Evolutionary conservation across 768 basidiomycete species (phyloP), one percentile per base, ranked within the genome.

Genomic region (Tricholoma matsutake): DNA sequence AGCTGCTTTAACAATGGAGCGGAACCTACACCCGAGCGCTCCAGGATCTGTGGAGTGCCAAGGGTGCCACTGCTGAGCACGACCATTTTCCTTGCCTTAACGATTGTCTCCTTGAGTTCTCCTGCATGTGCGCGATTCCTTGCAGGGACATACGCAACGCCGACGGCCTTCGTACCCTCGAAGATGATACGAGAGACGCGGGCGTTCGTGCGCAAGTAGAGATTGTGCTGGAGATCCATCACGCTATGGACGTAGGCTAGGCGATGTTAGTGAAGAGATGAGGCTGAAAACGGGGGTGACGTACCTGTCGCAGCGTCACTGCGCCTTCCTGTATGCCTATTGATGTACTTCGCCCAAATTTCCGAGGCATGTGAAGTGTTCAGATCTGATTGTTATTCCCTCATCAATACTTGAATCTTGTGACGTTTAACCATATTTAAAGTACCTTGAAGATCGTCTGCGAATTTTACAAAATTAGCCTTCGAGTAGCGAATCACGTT

Each of bases 311-410:
- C 86, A 53, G 87, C 87, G 64, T 89, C 88, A 62, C 85, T 87
- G 55, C 87, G 85, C 63, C 88, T 77, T 61, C 88, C 88, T 35
- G 86, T 89, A 68, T 87, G 83, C 65, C 86, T 80, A 72, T 88
- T 88, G 79, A 89, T 87, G 68, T 88, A 89, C 70, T 89, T 89
- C 54, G 87, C 87, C 87, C 87, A 88, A 59, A 88, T 86, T 71
- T 88, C 88, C 58, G 87, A 81, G 22, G 77, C 86, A 64, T 88
- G 84, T 29, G 81, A 69, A 22, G 86, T 86, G 56, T 78, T 72
- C 41, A 87, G 77, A 71, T 88, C 87, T 81, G 58, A 18, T 29
- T 5, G 20, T 39, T 14, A n/a, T 34, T 56, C 13, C 13, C 13
- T 35, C 34, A 35, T 35, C 34, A 35, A 35, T 35, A 13, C 22